These are phyloP conservation scores for Gossypium longicalyx DNA, from an alignment of 345 rosid genomes.

Conservation along the genomic window DNA sequence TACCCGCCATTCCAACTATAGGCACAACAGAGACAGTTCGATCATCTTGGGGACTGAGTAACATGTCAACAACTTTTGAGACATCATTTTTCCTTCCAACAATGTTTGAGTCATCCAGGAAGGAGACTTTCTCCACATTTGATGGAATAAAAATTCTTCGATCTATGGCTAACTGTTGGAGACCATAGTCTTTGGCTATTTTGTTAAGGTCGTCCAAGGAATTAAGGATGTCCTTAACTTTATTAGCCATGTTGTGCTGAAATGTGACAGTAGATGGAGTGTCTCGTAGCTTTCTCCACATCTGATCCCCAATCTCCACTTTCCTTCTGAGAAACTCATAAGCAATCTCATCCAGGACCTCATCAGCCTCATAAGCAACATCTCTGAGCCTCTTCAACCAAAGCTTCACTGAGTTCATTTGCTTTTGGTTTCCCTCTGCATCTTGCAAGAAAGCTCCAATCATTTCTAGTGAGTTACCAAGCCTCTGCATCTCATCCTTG, in stretches of 20 bases:
- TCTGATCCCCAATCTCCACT: not conserved
- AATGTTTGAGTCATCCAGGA: not conserved
- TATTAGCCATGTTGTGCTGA: not conserved
- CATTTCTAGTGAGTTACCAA: not conserved
- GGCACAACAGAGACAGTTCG: not conserved
- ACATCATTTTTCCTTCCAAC: slow-evolving; percentile 21
- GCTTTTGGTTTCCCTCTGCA: too few relatives aligned
- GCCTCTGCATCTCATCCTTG: not conserved
- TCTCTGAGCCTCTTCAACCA: slow-evolving; percentile 21
- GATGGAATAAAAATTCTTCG: not conserved
- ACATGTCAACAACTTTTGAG: not conserved
- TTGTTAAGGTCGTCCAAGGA: not conserved
- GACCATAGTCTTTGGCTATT: not conserved
- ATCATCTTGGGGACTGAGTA: not conserved
- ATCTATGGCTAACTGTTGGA: not conserved
- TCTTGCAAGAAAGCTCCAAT: slow-evolving; percentile 10
- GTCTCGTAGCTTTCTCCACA: not conserved
- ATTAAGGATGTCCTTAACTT: not conserved
- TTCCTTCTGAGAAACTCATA: slow-evolving; percentile 5
- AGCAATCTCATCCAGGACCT: slow-evolving; percentile 16
- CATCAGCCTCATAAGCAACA: slow-evolving; percentile 21
- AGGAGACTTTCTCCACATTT: not conserved
- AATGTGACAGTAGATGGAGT: not conserved
- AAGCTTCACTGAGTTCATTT: too few relatives aligned
- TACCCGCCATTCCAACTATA: slow-evolving; percentile 24